Conservation (phyloP, 768 basidiomycete genomes). For the Agaricus subrufescens region DNA sequence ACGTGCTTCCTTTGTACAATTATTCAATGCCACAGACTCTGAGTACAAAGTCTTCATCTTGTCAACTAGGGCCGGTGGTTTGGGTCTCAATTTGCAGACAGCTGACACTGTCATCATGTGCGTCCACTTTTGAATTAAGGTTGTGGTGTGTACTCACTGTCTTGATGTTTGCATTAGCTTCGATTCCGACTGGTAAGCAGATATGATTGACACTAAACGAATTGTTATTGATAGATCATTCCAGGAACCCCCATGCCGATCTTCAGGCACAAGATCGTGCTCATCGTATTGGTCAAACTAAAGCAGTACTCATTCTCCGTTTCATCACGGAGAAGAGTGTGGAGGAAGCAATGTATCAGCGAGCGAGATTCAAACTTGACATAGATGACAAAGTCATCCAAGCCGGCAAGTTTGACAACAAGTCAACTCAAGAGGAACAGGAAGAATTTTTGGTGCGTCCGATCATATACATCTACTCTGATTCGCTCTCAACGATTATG, state of each 20-base stretch:
- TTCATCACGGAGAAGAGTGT: conserved; percentile 98
- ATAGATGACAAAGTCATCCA: conserved; percentile 99
- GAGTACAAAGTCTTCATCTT: conserved; percentile 90
- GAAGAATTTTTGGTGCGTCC: conserved; percentile 86
- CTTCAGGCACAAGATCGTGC: conserved; percentile 99
- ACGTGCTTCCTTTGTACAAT: conserved; percentile 78
- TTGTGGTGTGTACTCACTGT: neutral
- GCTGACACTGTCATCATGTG: conserved; percentile 96
- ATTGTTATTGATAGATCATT: conserved; percentile 27
- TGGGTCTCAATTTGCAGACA: conserved; percentile 92
- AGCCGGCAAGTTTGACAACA: conserved; percentile 98
- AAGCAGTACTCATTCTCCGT: conserved; percentile 92
- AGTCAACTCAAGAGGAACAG: conserved; percentile 96
- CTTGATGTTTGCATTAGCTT: conserved; percentile 41
- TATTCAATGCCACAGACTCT: conserved; percentile 87
- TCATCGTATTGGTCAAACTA: conserved; percentile 99
- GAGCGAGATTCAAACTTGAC: conserved; percentile 93
- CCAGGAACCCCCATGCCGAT: conserved; percentile 94
- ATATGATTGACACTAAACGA: conserved; percentile 7
- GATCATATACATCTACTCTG: conserved; percentile 1
- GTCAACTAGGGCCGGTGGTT: conserved; percentile 89
- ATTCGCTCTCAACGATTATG: conserved; percentile 2
- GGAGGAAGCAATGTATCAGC: conserved; percentile 95
- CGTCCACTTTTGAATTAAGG: conserved; percentile 22
- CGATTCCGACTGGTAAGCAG: conserved; percentile 59